Evolutionary conservation across 768 basidiomycete genomes (phyloP), one percentile per base, ranked within the genome.

Genomic region (Auricularia heimuer): DNA sequence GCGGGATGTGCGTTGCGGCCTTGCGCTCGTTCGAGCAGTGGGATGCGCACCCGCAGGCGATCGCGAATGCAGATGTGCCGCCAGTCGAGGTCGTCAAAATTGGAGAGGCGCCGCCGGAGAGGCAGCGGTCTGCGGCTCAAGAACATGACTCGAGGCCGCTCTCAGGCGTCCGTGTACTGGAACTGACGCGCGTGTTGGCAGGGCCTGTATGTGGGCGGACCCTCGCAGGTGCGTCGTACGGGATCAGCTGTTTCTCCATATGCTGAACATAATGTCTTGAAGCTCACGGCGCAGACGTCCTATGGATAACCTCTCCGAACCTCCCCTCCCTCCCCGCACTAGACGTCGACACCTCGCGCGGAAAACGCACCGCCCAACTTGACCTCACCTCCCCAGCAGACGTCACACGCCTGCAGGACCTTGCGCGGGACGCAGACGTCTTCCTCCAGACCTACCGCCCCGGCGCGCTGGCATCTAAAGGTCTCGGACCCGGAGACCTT

Each of bases 391-490:
- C 56, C 1, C 29, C 67, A 6, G 29, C 65, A 1, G 81, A 81
- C 63, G 68, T 66, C 8, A 68, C 70, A 10, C 76, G 63, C 7
- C 75, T 85, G 4, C 64, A 64, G 21, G 54, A 65, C 1, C 77
- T 88, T 0, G 72, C 77, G 18, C 67, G 69, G 51, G 76, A 77
- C 33, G 76, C 80, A 0, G 82, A 86, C 68, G 83, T 87, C 8
- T 86, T 87, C 70, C 70, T 88, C 14, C 85, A 88, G 67, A 78
- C 81, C 2, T 87, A 86, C 71, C 78, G 84, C 11, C 84, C 85
- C 0, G 80, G 79, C 2, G 80, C 80, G 0, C 71, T 86, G 14
- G 73, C 73, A 7, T 73, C 67, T 3, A 82, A 80, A 64, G 83
- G 83, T 0, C 85, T 86, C 67, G 79, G 82, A 0, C 69, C 76